Conservation (phyloP, 148 eudicot species). For the Diospyros lotus region DNA sequence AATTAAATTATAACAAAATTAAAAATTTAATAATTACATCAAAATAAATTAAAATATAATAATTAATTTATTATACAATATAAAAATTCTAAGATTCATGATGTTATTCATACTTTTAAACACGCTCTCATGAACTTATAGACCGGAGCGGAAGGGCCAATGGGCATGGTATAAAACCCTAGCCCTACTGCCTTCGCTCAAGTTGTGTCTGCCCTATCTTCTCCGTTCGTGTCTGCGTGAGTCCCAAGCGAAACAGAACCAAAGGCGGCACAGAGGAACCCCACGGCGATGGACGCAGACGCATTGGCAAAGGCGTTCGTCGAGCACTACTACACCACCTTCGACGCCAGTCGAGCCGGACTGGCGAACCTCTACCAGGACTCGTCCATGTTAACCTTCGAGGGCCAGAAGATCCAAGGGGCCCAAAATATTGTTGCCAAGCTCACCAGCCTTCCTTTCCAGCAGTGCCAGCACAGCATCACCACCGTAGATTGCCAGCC, state of each 20-base stretch:
- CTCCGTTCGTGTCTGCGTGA: not conserved
- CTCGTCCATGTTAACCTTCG: conserved; percentile 47
- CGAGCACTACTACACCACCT: conserved; percentile 53
- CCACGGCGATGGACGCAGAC: conserved; percentile 42
- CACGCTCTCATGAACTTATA: too few relatives aligned
- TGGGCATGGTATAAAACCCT: too few relatives aligned
- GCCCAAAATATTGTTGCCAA: conserved; percentile 37
- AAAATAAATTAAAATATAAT: too few relatives aligned
- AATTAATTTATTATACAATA: too few relatives aligned
- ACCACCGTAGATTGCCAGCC: conserved; percentile 59
- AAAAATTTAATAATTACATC: too few relatives aligned
- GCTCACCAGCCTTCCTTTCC: conserved; percentile 38
- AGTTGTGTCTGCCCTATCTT: not conserved
- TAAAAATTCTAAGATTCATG: too few relatives aligned
- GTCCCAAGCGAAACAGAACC: not conserved
- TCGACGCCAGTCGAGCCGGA: conserved; percentile 38
- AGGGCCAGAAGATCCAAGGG: conserved; percentile 51
- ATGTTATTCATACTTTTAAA: too few relatives aligned
- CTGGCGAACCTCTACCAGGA: conserved; percentile 41
- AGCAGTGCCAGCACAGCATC: conserved; percentile 47
- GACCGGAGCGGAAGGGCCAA: too few relatives aligned
- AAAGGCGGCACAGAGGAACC: not conserved
- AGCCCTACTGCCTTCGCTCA: not conserved
- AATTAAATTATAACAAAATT: too few relatives aligned
- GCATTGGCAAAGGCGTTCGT: conserved; percentile 47